Base-by-base conservation (phyloP, 108 stramenopile species). In the Epipyxis sp. region DNA sequence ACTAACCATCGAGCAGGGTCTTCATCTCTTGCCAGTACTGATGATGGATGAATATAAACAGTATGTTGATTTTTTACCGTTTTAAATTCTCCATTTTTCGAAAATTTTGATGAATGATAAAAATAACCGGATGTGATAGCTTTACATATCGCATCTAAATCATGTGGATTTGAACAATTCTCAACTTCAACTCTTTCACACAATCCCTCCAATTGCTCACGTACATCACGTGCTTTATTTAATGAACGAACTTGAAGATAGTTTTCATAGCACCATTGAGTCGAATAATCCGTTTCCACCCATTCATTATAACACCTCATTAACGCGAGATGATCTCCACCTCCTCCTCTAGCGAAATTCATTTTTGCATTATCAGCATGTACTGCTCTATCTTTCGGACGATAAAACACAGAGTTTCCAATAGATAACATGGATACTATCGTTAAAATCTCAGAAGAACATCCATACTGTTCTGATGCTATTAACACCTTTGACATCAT, bases 231-330 rank as follows among this genome's bases (percentile, higher is more conserved):
- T 16, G 98, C 98, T 62, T 93, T 89, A 69, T 90, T 89, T 69
- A 99, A 93, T 82, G 88, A 93, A 37, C 90, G 87, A 1, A 96
- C 91, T 81, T 99, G 98, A 1, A 98, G 92, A 77, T 89, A 99
- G 78, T 99, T 98, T 76, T 99, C 98, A 83, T 94, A 94, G 86
- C 98, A 99, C 98, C 98, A 99, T 65, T 91, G 93, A 1, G 92
- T 87, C 72, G 90, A 93, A 84, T 88, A 94, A 79, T 95, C 95
- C 0, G 92, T 86, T 27, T 94, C 90, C 27, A 89, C 94, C 98
- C 98, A 99, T 59, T 97, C 92, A 16, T 79, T 74, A 81, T 94
- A 99, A 79, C 94, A 94, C 25, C 94, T 81, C 59, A 95, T 77
- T 69, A 99, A 81, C 30, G 92, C 80, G 78, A 92, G 87, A 72